A percentile compares a stretch with the other conserved stretches of the same genome.
phyloP scores from a whole-genome alignment of 805 yeast species.

The Ogataea allantospora region DNA sequence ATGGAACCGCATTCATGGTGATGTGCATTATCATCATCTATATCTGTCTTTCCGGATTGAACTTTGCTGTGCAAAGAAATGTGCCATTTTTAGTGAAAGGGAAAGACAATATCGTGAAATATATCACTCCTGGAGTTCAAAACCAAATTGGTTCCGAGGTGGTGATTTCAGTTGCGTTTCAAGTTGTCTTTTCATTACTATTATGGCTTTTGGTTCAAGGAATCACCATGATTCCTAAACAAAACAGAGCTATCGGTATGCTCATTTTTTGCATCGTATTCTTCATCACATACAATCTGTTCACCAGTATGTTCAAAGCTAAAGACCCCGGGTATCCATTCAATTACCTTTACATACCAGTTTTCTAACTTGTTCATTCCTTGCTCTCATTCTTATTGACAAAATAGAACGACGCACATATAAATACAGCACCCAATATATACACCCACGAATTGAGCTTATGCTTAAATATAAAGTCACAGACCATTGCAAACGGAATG shows the following conservation, averaged over 20 bases:
- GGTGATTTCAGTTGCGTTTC: constrained; percentile 49
- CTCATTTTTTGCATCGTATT: constrained; percentile 32
- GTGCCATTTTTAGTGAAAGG: constrained; percentile 61
- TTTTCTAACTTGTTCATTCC: constrained; percentile 37
- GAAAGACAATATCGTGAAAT: constrained; percentile 43
- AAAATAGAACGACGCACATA: constrained; percentile 77
- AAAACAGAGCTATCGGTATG: constrained; percentile 15
- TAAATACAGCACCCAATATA: constrained; percentile 75
- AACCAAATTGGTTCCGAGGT: constrained; percentile 75
- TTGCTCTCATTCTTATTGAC: constrained; percentile 77
- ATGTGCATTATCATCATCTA: constrained; percentile 41
- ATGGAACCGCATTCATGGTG: constrained; percentile 21
- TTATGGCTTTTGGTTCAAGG: constrained; percentile 40
- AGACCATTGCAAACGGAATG: constrained; percentile 91
- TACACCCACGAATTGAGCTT: constrained; percentile 62
- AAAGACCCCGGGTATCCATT: constrained; percentile 54
- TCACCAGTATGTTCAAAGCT: constrained; percentile 42
- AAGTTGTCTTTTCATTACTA: constrained; percentile 43
- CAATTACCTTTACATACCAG: constrained; percentile 22
- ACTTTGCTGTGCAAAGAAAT: constrained; percentile 57
- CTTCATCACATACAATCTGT: constrained; percentile 38
- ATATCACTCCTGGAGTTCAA: constrained; percentile 61
- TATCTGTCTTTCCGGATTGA: constrained; percentile 58
- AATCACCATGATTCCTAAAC: constrained; percentile 1
- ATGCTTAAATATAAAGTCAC: constrained; percentile 75